These are phyloP conservation scores for Phaseolus coccineus DNA, from an alignment of 331 rosid genomes.

Conservation along the genomic window DNA sequence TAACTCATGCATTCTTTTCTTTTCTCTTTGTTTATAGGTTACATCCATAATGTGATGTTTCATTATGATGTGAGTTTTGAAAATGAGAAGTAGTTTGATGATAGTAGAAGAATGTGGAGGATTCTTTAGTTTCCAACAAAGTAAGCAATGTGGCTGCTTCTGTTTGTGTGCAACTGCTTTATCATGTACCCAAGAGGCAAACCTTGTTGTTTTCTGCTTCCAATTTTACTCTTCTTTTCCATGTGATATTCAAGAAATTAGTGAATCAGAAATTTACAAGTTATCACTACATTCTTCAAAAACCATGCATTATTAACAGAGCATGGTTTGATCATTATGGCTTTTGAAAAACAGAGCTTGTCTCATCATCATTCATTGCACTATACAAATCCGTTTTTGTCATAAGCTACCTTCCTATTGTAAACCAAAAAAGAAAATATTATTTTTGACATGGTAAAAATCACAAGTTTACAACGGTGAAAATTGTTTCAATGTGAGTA, in stretches of 20 bases:
- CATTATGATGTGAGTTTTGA: slow-evolving; percentile 26
- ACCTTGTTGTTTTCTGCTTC: slow-evolving; percentile 21
- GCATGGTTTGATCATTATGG: neutral
- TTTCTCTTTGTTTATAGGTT: neutral
- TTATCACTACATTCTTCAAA: neutral
- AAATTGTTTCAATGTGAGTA: no score
- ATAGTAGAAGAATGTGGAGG: slow-evolving; percentile 3
- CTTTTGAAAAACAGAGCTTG: neutral
- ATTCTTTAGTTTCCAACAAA: slow-evolving; percentile 23
- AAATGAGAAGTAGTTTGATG: neutral
- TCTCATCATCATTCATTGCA: neutral
- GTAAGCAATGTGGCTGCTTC: slow-evolving; percentile 18
- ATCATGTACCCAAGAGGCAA: slow-evolving; percentile 31
- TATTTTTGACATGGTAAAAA: no score
- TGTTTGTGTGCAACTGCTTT: neutral
- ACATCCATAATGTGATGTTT: neutral
- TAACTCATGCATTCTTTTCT: neutral
- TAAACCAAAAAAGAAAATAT: no score
- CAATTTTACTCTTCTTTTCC: neutral
- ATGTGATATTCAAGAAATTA: neutral
- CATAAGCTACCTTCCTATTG: neutral
- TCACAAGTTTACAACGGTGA: no score
- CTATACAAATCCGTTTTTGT: neutral
- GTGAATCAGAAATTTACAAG: neutral
- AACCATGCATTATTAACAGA: neutral